A percentile compares a stretch with the other conserved stretches of the same genome.
These are phyloP conservation scores for Phytophthora cryptogea DNA, from an alignment of 352 stramenopile species.

Conservation along the genomic window DNA sequence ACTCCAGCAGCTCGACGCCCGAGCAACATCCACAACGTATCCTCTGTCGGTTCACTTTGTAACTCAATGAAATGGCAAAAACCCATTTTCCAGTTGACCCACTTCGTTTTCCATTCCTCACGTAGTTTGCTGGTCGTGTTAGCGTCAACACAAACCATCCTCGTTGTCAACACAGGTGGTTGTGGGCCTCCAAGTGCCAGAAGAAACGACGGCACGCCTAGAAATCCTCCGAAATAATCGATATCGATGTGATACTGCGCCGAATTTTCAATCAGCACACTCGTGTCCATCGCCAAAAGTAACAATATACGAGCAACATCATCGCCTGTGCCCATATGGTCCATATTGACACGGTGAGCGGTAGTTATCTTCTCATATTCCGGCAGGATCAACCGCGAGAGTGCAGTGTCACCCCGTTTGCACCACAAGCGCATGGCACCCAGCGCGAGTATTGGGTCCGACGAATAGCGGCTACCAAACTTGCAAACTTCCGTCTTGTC, in stretches of 20 bases:
- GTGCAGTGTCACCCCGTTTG: not conserved
- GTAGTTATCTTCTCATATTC: not conserved
- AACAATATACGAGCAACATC: slow-evolving; percentile 4
- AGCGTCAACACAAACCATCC: not conserved
- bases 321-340: not conserved
- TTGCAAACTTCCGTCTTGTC: not conserved
- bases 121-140: not conserved
- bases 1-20: slow-evolving; percentile 1
- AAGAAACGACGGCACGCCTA: not conserved
- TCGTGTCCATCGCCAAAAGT: slow-evolving; percentile 5
- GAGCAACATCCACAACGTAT: slow-evolving; percentile 3
- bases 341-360: not conserved
- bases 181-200: not conserved
- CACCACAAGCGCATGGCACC: slow-evolving; percentile 1
- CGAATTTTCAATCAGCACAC: not conserved
- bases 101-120: not conserved
- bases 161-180: not conserved
- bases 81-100: not conserved
- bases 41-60: not conserved
- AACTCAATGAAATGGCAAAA: slow-evolving; percentile 1
- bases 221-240: not conserved
- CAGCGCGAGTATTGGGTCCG: slow-evolving; percentile 4
- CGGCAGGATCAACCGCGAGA: not conserved
- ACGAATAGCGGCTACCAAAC: slow-evolving; percentile 1
- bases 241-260: not conserved